Conservation (phyloP, 2,329 filamentous ascomycete species). For the Exophiala sideris region DNA sequence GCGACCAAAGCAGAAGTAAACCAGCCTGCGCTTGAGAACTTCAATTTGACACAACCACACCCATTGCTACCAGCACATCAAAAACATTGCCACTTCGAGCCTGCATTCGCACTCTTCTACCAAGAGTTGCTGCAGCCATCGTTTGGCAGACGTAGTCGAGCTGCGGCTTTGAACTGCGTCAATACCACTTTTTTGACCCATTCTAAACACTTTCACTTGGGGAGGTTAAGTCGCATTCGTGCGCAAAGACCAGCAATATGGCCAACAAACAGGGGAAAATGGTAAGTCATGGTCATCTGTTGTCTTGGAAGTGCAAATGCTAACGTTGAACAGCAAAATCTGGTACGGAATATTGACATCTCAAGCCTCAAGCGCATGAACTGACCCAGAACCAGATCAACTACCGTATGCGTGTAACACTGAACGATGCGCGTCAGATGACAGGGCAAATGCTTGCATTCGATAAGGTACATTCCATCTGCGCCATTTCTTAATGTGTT, state of each 20-base stretch:
- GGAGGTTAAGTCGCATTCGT: constrained; percentile 41
- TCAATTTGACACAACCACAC: background rate
- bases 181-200: constrained; percentile 19
- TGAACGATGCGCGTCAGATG: constrained; percentile 94
- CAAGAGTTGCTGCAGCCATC: constrained; percentile 23
- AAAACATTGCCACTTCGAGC: constrained; percentile 22
- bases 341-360: constrained; percentile 47
- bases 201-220: background rate
- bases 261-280: constrained; percentile 99
- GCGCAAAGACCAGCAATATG: constrained; percentile 52
- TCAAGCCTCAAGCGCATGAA: background rate
- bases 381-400: constrained; percentile 68
- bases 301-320: constrained; percentile 24
- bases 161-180: constrained; percentile 25
- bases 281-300: constrained; percentile 60
- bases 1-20: background rate
- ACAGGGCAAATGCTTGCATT: constrained; percentile 98
- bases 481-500: background rate
- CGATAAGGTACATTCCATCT: constrained; percentile 71
- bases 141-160: constrained; percentile 22
- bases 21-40: constrained; percentile 2
- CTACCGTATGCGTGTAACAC: constrained; percentile 95
- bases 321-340: constrained; percentile 56
- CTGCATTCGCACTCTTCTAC: constrained; percentile 10
- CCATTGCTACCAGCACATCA: background rate